Evolutionary conservation across 1,139 yeast species (phyloP), one percentile per base, ranked within the genome.

Genomic region (Candida tetrigidarum): DNA sequence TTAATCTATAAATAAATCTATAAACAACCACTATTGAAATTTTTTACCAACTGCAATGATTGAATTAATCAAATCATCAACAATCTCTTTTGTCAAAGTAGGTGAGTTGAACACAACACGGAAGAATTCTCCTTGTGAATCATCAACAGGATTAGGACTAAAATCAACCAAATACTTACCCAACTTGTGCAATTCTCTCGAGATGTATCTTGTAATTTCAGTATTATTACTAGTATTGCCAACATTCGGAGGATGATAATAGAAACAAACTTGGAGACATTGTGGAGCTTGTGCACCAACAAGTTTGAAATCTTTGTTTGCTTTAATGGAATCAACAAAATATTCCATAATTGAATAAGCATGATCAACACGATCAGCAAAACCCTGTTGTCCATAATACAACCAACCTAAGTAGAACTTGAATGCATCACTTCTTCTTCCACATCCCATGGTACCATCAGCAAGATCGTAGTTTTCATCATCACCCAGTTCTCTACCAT

Each of bases 381-480:
- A 90, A 63, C 80, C 84, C 39, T 55, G 50, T 9, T 76, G 66
- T 1, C 96, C 96, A 56, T 83, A 89, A 71, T 86, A 89, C 47
- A 84, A 69, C 96, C 96, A 89, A 0, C 87, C 83, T 62, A 89
- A 64, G 62, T 86, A 88, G 57, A 89, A 74, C 64, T 89, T 89
- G 60, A 89, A 70, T 1, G 95, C 80, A 62, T 89, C 96, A 0
- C 95, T 83, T 44, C 96, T 75, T 55, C 96, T 79, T 5, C 96
- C 96, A 62, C 96, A 89, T 6, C 96, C 96, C 95, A 89, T 85
- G 5, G 96, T 89, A 8, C 96, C 96, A 59, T 88, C 95, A 0
- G 95, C 96, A 49, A 89, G 74, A 55, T 89, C 96, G 58, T 72
- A 86, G 60, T 83, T 82, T 50, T 83, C 89, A n/a, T 68, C 77